Conservation (phyloP, 169 alveolate species). For the Miamiensis avidus region DNA sequence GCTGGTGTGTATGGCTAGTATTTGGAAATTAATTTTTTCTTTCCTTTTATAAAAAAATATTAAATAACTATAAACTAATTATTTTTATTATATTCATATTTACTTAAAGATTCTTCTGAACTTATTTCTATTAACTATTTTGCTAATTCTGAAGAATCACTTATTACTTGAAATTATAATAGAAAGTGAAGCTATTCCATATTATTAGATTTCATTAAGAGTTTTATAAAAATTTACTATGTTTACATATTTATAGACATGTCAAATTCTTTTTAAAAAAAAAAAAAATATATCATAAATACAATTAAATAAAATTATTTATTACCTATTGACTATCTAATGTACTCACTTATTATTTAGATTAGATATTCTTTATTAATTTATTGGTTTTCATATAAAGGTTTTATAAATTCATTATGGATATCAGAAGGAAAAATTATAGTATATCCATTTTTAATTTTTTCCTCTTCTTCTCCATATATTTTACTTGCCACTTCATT, state of each 20-base stretch:
- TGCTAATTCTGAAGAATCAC: not conserved
- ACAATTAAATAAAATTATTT: too few relatives aligned
- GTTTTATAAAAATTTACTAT: too few relatives aligned
- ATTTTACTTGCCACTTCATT: not conserved
- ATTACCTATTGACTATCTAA: not conserved
- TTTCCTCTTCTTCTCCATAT: not conserved
- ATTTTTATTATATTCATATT: too few relatives aligned
- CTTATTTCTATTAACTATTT: not conserved
- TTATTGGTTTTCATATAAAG: not conserved
- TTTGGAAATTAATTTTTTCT: too few relatives aligned
- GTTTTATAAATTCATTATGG: not conserved
- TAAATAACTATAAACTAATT: too few relatives aligned
- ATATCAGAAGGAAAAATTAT: not conserved
- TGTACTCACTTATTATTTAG: not conserved
- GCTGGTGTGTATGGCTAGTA: not conserved
- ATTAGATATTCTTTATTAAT: not conserved
- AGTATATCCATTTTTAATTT: not conserved
- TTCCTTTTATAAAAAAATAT: not conserved
- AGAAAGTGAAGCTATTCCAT: not conserved
- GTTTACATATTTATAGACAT: not conserved
- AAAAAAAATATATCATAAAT: too few relatives aligned
- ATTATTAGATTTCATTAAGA: not conserved
- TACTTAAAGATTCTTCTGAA: not conserved
- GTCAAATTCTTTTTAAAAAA: not conserved
- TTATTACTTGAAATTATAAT: too few relatives aligned